A percentile compares a stretch with the other conserved stretches of the same genome.
phyloP scores from a whole-genome alignment of 768 basidiomycete genomes.

The Pulveroboletus sp. region DNA sequence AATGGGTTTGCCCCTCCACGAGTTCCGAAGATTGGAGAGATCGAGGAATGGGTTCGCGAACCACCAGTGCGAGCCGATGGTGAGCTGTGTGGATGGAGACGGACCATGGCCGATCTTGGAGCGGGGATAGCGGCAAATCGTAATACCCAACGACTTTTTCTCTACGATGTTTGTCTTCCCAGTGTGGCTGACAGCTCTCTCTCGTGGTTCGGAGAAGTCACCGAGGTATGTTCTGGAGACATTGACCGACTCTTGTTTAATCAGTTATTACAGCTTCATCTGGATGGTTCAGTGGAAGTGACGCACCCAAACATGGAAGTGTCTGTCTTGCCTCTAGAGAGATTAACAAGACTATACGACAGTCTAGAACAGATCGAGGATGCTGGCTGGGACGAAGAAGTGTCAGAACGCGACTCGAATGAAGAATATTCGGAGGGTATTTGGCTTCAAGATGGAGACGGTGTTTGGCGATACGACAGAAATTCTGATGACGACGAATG shows the following conservation, averaged over 20 bases:
- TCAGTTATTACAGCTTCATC: conserved; percentile 46
- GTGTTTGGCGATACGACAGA: conserved; percentile 30
- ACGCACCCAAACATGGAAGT: conserved; percentile 56
- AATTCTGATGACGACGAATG: conserved; percentile 36
- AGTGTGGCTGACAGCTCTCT: conserved; percentile 38
- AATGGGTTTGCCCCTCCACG: conserved; percentile 67
- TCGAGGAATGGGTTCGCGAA: conserved; percentile 77
- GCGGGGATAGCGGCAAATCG: conserved; percentile 47
- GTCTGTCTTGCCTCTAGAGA: conserved; percentile 53
- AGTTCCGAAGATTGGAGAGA: conserved; percentile 81
- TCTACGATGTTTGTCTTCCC: conserved; percentile 43
- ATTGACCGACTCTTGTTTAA: conserved; percentile 3
- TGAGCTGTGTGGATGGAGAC: conserved; percentile 64
- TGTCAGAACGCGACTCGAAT: conserved; percentile 31
- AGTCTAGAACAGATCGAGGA: conserved; percentile 77
- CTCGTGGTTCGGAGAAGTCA: conserved; percentile 87
- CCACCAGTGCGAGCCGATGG: conserved; percentile 43
- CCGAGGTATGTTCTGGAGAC: conserved; percentile 43
- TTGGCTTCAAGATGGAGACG: conserved; percentile 41
- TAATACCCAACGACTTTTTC: conserved; percentile 34
- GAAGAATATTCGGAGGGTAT: conserved; percentile 40
- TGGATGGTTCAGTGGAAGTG: conserved; percentile 72
- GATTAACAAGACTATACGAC: conserved; percentile 74
- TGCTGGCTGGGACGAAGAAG: conserved; percentile 48
- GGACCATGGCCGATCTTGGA: conserved; percentile 66